phyloP scores from a whole-genome alignment of 2,329 filamentous ascomycete species.

The Cercospora sesami region DNA sequence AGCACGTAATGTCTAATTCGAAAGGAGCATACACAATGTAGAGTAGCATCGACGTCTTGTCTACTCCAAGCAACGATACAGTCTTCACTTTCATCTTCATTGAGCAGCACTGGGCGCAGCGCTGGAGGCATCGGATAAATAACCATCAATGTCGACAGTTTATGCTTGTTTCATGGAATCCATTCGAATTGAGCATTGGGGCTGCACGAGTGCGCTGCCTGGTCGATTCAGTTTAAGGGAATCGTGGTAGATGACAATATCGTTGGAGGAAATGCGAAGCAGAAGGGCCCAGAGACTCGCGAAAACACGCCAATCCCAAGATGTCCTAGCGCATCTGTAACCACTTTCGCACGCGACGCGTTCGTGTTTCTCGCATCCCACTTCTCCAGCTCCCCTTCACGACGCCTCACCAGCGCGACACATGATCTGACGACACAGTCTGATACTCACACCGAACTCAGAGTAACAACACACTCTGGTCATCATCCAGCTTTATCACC shows the following conservation, averaged over 20 bases:
- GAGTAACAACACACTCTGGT: not conserved
- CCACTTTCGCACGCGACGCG: conserved; percentile 12
- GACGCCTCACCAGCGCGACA: not conserved
- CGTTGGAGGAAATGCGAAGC: not conserved
- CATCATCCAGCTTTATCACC: not conserved
- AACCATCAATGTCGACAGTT: not conserved
- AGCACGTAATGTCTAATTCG: not conserved
- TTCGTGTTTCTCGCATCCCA: conserved; percentile 8
- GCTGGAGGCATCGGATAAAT: too few relatives aligned
- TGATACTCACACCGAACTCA: not conserved
- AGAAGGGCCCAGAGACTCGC: not conserved
- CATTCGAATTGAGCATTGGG: not conserved
- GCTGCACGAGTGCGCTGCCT: not conserved
- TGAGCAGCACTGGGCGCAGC: not conserved
- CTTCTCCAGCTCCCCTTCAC: not conserved
- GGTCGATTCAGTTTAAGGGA: not conserved
- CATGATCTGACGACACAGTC: not conserved
- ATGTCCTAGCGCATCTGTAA: not conserved
- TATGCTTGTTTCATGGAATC: not conserved
- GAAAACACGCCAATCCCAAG: not conserved
- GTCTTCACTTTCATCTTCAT: not conserved
- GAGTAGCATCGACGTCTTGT: not conserved
- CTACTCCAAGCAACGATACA: not conserved
- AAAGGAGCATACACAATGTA: not conserved
- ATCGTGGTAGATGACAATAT: not conserved